A percentile compares a stretch with the other conserved stretches of the same genome.
Conservation (phyloP, 495 filamentous ascomycete genomes). For the Hypoxylon trugodes region DNA sequence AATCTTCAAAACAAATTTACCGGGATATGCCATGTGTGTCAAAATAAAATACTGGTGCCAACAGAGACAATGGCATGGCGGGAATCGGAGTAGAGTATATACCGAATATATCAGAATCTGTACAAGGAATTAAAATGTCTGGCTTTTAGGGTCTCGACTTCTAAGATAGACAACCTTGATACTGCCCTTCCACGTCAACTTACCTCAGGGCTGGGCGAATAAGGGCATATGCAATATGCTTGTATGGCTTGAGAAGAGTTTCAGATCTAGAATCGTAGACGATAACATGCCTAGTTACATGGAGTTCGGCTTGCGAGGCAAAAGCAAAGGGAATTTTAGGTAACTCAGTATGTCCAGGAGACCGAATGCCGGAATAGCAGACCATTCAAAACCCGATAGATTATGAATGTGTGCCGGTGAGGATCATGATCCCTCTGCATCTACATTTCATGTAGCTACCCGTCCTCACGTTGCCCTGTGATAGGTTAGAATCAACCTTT, state of each 20-base stretch:
- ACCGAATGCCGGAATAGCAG: background rate
- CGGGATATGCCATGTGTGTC: conserved; percentile 5
- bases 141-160: background rate
- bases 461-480: conserved; percentile 11
- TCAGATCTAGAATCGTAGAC: background rate
- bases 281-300: background rate
- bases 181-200: background rate
- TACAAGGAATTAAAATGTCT: background rate
- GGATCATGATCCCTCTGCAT: background rate
- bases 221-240: background rate
- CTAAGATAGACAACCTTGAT: background rate
- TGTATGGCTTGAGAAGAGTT: background rate
- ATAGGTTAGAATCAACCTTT: background rate
- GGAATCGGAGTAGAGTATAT: background rate
- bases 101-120: background rate
- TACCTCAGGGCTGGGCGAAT: background rate
- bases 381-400: background rate
- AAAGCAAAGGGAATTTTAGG: background rate
- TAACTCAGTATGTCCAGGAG: background rate
- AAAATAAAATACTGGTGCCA: background rate
- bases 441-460: conserved; percentile 14
- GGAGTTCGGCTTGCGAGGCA: conserved; percentile 19
- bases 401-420: background rate
- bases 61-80: conserved; percentile 2
- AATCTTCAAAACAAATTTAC: background rate